phyloP scores from a whole-genome alignment of 345 rosid species.

The Pelargonium nanum region DNA sequence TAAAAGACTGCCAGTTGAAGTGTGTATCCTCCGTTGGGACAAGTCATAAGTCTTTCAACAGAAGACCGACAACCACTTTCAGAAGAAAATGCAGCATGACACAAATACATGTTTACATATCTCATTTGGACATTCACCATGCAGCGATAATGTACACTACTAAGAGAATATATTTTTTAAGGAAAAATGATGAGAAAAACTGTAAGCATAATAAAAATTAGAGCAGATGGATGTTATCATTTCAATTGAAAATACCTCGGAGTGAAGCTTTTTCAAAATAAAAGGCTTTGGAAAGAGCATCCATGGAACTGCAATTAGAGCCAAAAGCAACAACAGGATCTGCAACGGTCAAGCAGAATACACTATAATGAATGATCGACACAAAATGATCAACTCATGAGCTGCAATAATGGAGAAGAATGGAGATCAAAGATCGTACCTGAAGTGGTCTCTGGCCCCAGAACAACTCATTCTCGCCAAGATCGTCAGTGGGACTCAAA shows the following conservation, averaged over 20 bases:
- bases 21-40: too few species aligned
- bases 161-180: too few species aligned
- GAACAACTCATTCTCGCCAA: constrained; percentile 80
- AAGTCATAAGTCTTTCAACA: too few species aligned
- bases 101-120: too few species aligned
- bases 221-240: background rate
- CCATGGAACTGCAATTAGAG: constrained; percentile 86
- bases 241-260: constrained; percentile 45
- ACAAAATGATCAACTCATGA: constrained; percentile 12
- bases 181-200: background rate
- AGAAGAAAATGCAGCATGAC: too few species aligned
- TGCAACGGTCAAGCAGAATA: constrained; percentile 33
- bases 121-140: too few species aligned
- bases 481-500: constrained; percentile 85
- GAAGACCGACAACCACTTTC: too few species aligned
- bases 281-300: constrained; percentile 97
- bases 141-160: too few species aligned
- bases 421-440: constrained; percentile 27
- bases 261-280: constrained; percentile 68
- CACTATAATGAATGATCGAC: constrained; percentile 7
- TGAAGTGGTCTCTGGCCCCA: constrained; percentile 95
- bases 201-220: background rate
- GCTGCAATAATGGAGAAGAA: constrained; percentile 7
- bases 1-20: too few species aligned
- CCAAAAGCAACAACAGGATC: constrained; percentile 70